Evolutionary conservation across 148 eudicot genomes (phyloP).

Genomic region (Silene latifolia): DNA sequence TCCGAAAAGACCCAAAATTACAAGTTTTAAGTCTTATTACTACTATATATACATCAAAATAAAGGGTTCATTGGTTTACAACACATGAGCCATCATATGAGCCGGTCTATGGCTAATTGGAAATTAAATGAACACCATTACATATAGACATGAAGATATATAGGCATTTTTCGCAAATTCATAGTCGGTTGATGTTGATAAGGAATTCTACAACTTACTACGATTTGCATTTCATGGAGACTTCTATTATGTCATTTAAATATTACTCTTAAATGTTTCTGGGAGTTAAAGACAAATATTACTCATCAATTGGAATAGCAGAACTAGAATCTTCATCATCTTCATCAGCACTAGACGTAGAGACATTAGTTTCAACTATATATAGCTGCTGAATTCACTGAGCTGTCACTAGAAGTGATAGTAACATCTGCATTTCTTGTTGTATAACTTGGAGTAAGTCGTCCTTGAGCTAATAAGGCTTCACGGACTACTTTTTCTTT

Average conservation of each 20-base stretch:
- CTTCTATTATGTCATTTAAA: not conserved
- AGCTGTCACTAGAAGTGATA: slow-evolving; percentile 18
- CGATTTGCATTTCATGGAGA: not conserved
- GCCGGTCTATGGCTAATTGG: not conserved
- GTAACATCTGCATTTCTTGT: slow-evolving; percentile 18
- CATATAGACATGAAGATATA: not conserved
- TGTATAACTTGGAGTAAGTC: slow-evolving; percentile 34
- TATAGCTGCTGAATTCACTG: slow-evolving; percentile 12
- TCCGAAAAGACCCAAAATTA: too few relatives aligned
- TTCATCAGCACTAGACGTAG: slow-evolving; percentile 21
- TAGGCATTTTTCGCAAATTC: too few relatives aligned
- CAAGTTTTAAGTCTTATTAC: too few relatives aligned
- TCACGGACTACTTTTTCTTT: slow-evolving; percentile 82
- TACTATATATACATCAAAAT: too few relatives aligned
- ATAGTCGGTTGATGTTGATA: not conserved
- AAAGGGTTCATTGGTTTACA: too few relatives aligned
- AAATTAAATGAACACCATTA: not conserved
- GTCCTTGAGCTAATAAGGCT: slow-evolving; percentile 55
- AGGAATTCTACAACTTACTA: not conserved
- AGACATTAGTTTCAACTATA: slow-evolving; percentile 19
- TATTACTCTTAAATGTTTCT: not conserved
- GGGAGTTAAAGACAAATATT: not conserved
- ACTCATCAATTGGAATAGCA: slow-evolving; percentile 41
- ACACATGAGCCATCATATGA: not conserved
- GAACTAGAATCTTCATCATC: slow-evolving; percentile 25